Percentiles rank a stretch among this genome's conserved stretches.
phyloP scores from a whole-genome alignment of 495 filamentous ascomycete species.

The Xylaria palmicola region DNA sequence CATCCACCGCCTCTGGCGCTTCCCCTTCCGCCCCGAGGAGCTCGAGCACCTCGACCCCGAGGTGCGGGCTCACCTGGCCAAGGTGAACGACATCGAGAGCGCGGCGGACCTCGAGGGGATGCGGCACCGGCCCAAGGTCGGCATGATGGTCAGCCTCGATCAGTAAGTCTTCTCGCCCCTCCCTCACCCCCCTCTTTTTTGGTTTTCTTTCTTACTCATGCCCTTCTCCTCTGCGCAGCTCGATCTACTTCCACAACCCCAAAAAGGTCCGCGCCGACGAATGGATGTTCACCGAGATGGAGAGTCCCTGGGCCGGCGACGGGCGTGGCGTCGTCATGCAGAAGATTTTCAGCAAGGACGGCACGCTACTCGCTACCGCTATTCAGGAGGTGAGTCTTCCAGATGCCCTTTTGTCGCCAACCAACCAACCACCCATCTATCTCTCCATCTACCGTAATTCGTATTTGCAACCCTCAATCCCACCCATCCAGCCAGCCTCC shows the following conservation, averaged over 20 bases:
- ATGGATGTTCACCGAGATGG: slow-evolving; percentile 92
- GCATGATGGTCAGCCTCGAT: slow-evolving; percentile 96
- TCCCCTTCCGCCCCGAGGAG: slow-evolving; percentile 39
- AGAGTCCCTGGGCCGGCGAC: slow-evolving; percentile 90
- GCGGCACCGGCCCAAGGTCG: slow-evolving; percentile 54
- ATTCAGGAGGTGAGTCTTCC: slow-evolving; percentile 65
- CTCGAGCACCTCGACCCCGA: slow-evolving; percentile 31
- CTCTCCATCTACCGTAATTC: background rate
- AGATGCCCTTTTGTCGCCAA: background rate
- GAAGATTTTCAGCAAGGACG: slow-evolving; percentile 82
- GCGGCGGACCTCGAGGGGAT: slow-evolving; percentile 37
- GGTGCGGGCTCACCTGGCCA: slow-evolving; percentile 27
- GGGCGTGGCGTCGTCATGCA: slow-evolving; percentile 84
- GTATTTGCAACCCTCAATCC: background rate
- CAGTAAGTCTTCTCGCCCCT: slow-evolving; percentile 18
- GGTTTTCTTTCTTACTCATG: background rate
- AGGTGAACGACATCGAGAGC: slow-evolving; percentile 45
- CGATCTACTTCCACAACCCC: slow-evolving; percentile 90
- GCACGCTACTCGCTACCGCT: slow-evolving; percentile 79
- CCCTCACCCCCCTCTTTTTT: background rate
- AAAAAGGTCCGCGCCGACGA: slow-evolving; percentile 78
- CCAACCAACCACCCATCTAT: slow-evolving; percentile 16
- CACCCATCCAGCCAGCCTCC: background rate
- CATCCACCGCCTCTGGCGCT: slow-evolving; percentile 72
- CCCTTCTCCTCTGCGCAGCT: slow-evolving; percentile 50